Evolutionary conservation across 2,329 filamentous ascomycete genomes (phyloP).

Genomic region (Cladobotryum protrusum): DNA sequence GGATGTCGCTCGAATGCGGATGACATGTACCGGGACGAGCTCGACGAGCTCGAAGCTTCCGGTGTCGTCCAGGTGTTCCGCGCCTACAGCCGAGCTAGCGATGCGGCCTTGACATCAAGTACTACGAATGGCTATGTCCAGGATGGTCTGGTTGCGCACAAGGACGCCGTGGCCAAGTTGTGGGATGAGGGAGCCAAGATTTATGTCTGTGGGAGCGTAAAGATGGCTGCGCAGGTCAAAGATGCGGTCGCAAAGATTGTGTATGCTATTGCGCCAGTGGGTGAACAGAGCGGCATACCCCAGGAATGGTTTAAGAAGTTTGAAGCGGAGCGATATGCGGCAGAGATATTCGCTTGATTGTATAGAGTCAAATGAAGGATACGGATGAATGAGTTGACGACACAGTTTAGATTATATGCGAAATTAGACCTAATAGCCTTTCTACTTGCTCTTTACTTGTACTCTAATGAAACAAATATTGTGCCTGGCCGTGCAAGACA

Average conservation of each 20-base stretch:
- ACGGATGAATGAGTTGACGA: no score
- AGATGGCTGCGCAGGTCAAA: constrained; percentile 6
- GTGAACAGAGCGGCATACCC: not conserved
- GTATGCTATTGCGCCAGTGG: not conserved
- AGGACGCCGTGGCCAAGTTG: constrained; percentile 23
- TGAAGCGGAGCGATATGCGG: constrained; percentile 8
- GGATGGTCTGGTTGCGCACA: constrained; percentile 27
- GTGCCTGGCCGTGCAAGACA: no score
- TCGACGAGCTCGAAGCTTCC: constrained; percentile 40
- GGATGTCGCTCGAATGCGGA: constrained; percentile 41
- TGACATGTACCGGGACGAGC: constrained; percentile 36
- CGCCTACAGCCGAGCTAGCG: constrained; percentile 37
- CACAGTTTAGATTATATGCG: no score
- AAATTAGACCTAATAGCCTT: no score
- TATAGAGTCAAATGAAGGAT: not conserved
- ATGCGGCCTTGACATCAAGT: constrained; percentile 14
- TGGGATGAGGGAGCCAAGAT: constrained; percentile 41
- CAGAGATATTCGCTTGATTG: constrained; percentile 7
- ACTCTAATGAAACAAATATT: no score
- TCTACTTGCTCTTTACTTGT: no score
- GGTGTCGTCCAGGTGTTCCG: constrained; percentile 49
- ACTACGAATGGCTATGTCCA: constrained; percentile 39
- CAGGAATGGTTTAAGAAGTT: constrained; percentile 9
- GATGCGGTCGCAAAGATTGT: constrained; percentile 4
- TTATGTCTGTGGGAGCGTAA: constrained; percentile 50